Evolutionary conservation across 2,329 filamentous ascomycete species (phyloP).

Genomic region (Shiraia bambusicola): DNA sequence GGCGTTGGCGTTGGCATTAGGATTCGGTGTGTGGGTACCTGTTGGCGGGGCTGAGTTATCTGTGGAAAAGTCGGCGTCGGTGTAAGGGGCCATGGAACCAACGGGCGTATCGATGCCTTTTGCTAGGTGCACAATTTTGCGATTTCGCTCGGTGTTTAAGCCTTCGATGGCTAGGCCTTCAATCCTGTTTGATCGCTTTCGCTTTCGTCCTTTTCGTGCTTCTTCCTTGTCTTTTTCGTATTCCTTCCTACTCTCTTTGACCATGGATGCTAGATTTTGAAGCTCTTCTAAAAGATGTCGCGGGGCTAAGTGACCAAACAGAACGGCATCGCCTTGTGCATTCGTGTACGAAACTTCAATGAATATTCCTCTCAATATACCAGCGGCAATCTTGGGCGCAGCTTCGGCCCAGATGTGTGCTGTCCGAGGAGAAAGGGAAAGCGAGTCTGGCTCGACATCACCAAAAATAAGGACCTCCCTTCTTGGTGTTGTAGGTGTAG

Average conservation of each 20-base stretch:
- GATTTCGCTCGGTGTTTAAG: slow-evolving; percentile 12
- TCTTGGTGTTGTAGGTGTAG: slow-evolving; percentile 35
- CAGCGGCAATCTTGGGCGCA: slow-evolving; percentile 76
- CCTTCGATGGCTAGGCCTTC: slow-evolving; percentile 18
- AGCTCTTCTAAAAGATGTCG: slow-evolving; percentile 81
- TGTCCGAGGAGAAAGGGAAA: slow-evolving; percentile 81
- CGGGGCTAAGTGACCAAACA: slow-evolving; percentile 89
- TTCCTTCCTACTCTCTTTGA: slow-evolving; percentile 53
- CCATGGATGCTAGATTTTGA: slow-evolving; percentile 67
- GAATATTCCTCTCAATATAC: slow-evolving; percentile 76
- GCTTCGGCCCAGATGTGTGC: slow-evolving; percentile 83
- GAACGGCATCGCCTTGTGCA: slow-evolving; percentile 69
- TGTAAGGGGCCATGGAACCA: slow-evolving; percentile 5
- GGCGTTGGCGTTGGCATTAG: slow-evolving; percentile 8
- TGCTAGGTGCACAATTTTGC: slow-evolving; percentile 11
- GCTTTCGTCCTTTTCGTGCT: slow-evolving; percentile 56
- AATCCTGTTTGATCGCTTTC: slow-evolving; percentile 59
- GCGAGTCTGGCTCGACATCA: slow-evolving; percentile 87
- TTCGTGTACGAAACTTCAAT: slow-evolving; percentile 96
- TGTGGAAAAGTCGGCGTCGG: slow-evolving; percentile 33
- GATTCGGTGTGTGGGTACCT: slow-evolving; percentile 14
- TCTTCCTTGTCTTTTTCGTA: slow-evolving; percentile 38
- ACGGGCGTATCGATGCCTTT: slow-evolving; percentile 19
- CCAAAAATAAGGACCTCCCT: slow-evolving; percentile 88
- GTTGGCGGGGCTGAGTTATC: slow-evolving; percentile 22